Evolutionary conservation across 106 monocot species (phyloP), one percentile per base, ranked within the genome.

Genomic region (Dendrobium officinale): DNA sequence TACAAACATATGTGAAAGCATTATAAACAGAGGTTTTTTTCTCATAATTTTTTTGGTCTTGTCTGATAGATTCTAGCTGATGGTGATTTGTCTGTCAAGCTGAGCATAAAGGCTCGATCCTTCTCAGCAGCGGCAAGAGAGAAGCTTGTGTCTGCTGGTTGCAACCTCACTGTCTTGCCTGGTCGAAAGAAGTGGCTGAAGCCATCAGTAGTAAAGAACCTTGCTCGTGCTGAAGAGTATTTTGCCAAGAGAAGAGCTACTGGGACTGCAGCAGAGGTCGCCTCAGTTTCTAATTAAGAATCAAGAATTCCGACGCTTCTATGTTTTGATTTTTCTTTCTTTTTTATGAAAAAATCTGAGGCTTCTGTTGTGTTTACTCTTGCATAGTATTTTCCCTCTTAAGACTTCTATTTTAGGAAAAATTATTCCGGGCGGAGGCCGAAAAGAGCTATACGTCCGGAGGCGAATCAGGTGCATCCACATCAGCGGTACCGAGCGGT

Each of bases 151-250:
- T 88, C 89, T 73, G 89, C 85, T 19, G 94, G 92, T 74, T 98
- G 97, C 81, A 91, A 88, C 43, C 77, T 98, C 37, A 92, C 87
- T 47, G 82, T 82, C 40, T 80, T 98, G 17, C 92, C 94, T 19
- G 94, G 94, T 22, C 78, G 89, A 11, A 98, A 95, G 83, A 98
- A 98, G 81, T 98, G 92, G 94, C 83, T 98, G 66, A 91, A 94
- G 77, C 92, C 91, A 77, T 92, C 92, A 7, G 94, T 94, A 45
- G 85, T 81, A 18, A 98, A 94, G 88, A 98, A 98, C 75, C 84
- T 89, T 24, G 89, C 89, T 18, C 92, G 97, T 67, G 97, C 97
- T 15, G 94, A 94, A 2, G 94, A 86, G 73, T 98, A 92, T 74
- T 98, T 94, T 80, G 92, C 92, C 70, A 91, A 92, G 86, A 98